Percentiles rank a stretch among this genome's conserved stretches.
phyloP scores from a whole-genome alignment of 2,329 filamentous ascomycete species.

The Aspergillus persii region DNA sequence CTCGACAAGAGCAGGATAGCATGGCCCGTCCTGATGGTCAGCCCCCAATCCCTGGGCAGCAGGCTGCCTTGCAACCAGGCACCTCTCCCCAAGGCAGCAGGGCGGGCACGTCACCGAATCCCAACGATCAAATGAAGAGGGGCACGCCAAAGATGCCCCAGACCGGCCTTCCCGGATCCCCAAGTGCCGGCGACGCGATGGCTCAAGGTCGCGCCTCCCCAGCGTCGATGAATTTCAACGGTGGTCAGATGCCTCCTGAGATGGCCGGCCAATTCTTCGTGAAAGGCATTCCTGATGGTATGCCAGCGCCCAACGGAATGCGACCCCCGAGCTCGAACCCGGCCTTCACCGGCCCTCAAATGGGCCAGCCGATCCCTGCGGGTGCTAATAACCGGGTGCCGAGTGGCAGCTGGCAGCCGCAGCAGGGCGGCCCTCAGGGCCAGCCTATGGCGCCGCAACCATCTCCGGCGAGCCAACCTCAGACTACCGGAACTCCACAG shows the following conservation, averaged over 20 bases:
- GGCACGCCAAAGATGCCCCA: slow-evolving; percentile 61
- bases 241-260: slow-evolving; percentile 49
- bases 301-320: slow-evolving; percentile 53
- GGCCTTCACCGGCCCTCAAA: slow-evolving; percentile 42
- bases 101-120: slow-evolving; percentile 59
- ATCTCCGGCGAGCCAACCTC: slow-evolving; percentile 43
- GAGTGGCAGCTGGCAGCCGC: slow-evolving; percentile 41
- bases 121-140: slow-evolving; percentile 61
- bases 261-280: slow-evolving; percentile 46
- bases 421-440: slow-evolving; percentile 35
- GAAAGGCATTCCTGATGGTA: slow-evolving; percentile 44
- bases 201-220: slow-evolving; percentile 59
- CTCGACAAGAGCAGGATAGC: slow-evolving; percentile 64
- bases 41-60: slow-evolving; percentile 45
- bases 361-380: slow-evolving; percentile 45
- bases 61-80: slow-evolving; percentile 48
- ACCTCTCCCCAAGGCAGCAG: slow-evolving; percentile 59
- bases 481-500: slow-evolving; percentile 55
- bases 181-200: slow-evolving; percentile 57
- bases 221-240: slow-evolving; percentile 56
- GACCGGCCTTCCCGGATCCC: slow-evolving; percentile 56
- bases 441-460: slow-evolving; percentile 50
- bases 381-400: slow-evolving; percentile 40
- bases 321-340: slow-evolving; percentile 57
- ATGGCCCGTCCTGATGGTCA: slow-evolving; percentile 53